Conservation (phyloP, 306 rosid species). For the Sicyos baderoa region DNA sequence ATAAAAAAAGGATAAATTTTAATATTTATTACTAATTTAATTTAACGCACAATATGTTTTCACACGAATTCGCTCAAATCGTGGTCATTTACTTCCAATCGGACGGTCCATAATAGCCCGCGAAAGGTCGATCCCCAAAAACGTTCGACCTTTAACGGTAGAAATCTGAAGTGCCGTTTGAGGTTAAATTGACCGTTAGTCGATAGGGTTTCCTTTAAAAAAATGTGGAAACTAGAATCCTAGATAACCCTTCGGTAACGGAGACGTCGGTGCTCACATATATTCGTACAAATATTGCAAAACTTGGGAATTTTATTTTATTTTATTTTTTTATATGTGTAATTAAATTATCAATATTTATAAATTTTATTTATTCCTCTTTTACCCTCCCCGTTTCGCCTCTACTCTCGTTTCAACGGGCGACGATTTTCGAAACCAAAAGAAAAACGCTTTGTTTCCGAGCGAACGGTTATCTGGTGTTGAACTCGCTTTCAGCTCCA, state of each 20-base stretch:
- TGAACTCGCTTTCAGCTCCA: conserved; percentile 44
- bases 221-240: not conserved
- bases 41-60: not conserved
- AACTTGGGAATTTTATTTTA: not conserved
- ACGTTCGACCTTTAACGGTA: conserved; percentile 33
- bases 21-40: not conserved
- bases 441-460: conserved; percentile 27
- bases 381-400: conserved; percentile 12
- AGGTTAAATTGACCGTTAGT: conserved; percentile 51
- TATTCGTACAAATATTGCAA: conserved; percentile 27
- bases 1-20: no score
- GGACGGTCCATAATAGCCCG: conserved; percentile 33
- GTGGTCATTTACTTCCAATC: conserved; percentile 23
- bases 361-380: not conserved
- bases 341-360: no score
- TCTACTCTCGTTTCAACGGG: conserved; percentile 83
- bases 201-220: conserved; percentile 24
- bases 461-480: conserved; percentile 23
- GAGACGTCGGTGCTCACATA: conserved; percentile 69
- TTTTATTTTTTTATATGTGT: not conserved
- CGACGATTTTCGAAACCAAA: conserved; percentile 86
- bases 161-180: conserved; percentile 62
- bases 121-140: conserved; percentile 21
- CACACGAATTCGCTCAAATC: not conserved
- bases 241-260: conserved; percentile 39